phyloP scores from a whole-genome alignment of 2,329 filamentous ascomycete genomes.

The Samsoniella hepiali region DNA sequence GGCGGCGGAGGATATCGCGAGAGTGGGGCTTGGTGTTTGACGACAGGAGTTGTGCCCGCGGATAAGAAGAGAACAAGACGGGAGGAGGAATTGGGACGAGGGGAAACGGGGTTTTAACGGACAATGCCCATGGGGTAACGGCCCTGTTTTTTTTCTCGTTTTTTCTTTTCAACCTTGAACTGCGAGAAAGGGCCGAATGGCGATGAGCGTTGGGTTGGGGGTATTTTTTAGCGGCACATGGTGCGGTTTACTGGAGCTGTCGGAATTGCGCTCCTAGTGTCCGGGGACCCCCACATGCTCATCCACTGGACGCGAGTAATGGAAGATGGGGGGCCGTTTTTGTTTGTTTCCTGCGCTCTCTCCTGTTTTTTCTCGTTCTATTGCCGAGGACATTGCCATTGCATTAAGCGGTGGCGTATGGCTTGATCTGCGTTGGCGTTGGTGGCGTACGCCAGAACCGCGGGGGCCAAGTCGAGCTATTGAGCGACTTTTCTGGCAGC shows the following conservation, averaged over 20 bases:
- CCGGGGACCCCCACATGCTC: conserved; percentile 6
- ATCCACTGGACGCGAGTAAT: conserved; percentile 10
- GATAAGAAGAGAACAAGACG: not conserved
- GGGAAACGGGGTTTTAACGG: not conserved
- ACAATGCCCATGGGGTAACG: not conserved
- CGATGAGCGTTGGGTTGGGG: not conserved
- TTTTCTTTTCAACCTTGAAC: too few species aligned
- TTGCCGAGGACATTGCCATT: conserved; percentile 1
- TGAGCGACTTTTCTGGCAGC: not conserved
- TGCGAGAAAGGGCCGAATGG: conserved; percentile 13
- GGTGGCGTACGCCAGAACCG: not conserved
- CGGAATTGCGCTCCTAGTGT: not conserved
- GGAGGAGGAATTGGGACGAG: not conserved
- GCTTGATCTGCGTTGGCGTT: conserved; percentile 2
- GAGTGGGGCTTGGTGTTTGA: not conserved
- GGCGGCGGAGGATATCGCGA: not conserved
- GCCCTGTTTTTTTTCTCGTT: not conserved
- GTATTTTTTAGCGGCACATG: not conserved
- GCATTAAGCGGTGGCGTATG: not conserved
- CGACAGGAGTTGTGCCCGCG: not conserved
- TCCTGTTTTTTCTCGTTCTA: not conserved
- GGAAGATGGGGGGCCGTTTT: conserved; percentile 1
- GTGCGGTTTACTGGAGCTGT: conserved; percentile 1
- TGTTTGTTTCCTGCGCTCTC: not conserved
- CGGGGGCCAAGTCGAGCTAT: not conserved